These are phyloP conservation scores for Paramecium sexaurelia DNA, from an alignment of 73 alveolate species.

Conservation along the genomic window DNA sequence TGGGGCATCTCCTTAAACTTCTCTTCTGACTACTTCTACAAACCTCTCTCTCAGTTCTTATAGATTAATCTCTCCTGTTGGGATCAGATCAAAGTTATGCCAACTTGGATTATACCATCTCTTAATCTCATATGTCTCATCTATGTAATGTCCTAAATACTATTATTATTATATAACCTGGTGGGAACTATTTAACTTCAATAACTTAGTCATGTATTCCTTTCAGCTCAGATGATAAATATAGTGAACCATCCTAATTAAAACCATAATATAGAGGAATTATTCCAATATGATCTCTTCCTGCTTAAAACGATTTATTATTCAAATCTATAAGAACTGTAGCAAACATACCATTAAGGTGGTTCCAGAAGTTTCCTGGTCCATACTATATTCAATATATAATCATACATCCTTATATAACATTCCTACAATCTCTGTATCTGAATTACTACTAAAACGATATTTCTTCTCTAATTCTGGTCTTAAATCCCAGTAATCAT, in stretches of 20 bases:
- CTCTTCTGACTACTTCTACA: conserved; percentile 61
- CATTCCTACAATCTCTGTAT: conserved; percentile 61
- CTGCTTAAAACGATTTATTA: conserved; percentile 60
- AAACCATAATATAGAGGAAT: conserved; percentile 73
- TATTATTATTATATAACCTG: conserved; percentile 48
- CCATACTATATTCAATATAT: conserved; percentile 58
- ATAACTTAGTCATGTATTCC: conserved; percentile 72
- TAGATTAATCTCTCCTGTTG: conserved; percentile 35
- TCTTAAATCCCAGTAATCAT: conserved; percentile 64
- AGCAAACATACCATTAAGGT: conserved; percentile 78
- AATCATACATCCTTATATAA: conserved; percentile 52
- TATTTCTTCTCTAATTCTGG: conserved; percentile 59
- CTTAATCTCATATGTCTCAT: background rate
- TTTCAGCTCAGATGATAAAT: conserved; percentile 74
- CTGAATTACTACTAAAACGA: conserved; percentile 66
- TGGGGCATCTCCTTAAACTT: conserved; percentile 79
- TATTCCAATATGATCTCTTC: conserved; percentile 80
- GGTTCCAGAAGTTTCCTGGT: conserved; percentile 55
- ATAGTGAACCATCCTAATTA: conserved; percentile 60
- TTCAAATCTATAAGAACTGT: conserved; percentile 69
- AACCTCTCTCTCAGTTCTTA: conserved; percentile 66
- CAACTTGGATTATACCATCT: conserved; percentile 66
- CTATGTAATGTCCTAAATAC: conserved; percentile 56
- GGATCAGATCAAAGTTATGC: conserved; percentile 59
- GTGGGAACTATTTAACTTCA: conserved; percentile 68